Conservation (phyloP, 2,329 filamentous ascomycete species). For the Colletotrichum falcatum region DNA sequence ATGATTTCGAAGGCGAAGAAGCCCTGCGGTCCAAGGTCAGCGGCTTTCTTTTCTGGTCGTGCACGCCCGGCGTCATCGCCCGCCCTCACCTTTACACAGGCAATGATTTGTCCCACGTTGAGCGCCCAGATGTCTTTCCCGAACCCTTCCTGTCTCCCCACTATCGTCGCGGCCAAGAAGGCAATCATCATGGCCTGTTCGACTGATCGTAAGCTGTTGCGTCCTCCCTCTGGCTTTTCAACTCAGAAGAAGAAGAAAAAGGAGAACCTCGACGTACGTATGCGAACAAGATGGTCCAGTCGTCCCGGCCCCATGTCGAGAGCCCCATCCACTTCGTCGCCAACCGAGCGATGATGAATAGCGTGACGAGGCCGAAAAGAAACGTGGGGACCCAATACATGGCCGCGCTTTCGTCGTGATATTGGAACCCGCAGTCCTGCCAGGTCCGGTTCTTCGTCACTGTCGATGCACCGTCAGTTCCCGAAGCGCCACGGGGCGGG, state of each 20-base stretch:
- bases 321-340: conserved; percentile 18
- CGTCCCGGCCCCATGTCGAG: conserved; percentile 30
- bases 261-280: conserved; percentile 9
- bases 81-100: conserved; percentile 4
- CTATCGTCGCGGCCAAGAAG: conserved; percentile 13
- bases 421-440: conserved; percentile 22
- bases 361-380: background rate
- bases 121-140: conserved; percentile 35
- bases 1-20: conserved; percentile 35
- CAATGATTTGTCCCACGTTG: conserved; percentile 9
- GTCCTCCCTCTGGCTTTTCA: too few relatives aligned
- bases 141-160: conserved; percentile 1
- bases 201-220: background rate
- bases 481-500: too few relatives aligned
- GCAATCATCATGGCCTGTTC: conserved; percentile 30
- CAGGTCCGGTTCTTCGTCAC: conserved; percentile 33
- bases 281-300: conserved; percentile 28
- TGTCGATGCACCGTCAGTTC: background rate
- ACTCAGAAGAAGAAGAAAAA: too few relatives aligned
- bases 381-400: conserved; percentile 16
- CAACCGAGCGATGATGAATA: conserved; percentile 8
- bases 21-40: background rate
- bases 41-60: background rate
- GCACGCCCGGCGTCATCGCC: background rate
- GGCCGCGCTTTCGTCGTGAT: conserved; percentile 18